Evolutionary conservation across 352 stramenopile species (phyloP), one percentile per base, ranked within the genome.

Genomic region (Phytophthora megakarya): DNA sequence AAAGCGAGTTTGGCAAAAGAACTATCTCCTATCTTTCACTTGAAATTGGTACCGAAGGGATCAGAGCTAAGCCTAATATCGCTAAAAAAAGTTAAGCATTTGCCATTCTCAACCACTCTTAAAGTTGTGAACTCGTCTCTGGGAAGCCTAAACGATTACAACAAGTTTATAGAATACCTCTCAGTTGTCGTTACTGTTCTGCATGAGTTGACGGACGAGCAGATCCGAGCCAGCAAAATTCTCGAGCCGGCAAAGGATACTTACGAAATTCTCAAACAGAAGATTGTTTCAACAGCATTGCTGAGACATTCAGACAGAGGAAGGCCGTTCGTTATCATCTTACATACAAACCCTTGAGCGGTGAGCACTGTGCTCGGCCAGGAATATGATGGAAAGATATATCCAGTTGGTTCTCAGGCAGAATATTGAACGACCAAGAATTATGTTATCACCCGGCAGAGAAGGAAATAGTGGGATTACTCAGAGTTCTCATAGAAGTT

Each of bases 381-480:
- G n/a, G n/a, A n/a, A n/a, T n/a, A n/a, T n/a, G n/a, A n/a, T n/a
- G n/a, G n/a, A n/a, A n/a, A n/a, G 1, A 50, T 49, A 16, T 26
- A 39, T 13, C 39, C 51, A 5, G 51, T 60, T 9, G 51, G 3
- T 60, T 19, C 13, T 51, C 51, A 18, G 51, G 25, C 7, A 46
- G 51, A 23, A 19, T 43, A 1, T 28, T 60, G 1, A 38, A 60
- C 25, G 51, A 51, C 33, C 51, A 60, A 10, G 45, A 56, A 7
- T 45, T 56, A 19, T 37, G 45, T 1, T 42, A 50, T 11, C 56
- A 50, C n/a, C 44, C 37, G 2, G 56, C 45, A 5, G 56, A 57
- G 13, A 64, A 64, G 2, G 45, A 64, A 42, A 37, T 57, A 0
- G 40, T 57, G 4, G 45, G 22, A 4, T 9, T 64, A n/a, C 28